Percentiles rank a stretch among this genome's conserved stretches.
Evolutionary conservation across 306 rosid species (phyloP).

Genomic region (Mucuna pruriens): DNA sequence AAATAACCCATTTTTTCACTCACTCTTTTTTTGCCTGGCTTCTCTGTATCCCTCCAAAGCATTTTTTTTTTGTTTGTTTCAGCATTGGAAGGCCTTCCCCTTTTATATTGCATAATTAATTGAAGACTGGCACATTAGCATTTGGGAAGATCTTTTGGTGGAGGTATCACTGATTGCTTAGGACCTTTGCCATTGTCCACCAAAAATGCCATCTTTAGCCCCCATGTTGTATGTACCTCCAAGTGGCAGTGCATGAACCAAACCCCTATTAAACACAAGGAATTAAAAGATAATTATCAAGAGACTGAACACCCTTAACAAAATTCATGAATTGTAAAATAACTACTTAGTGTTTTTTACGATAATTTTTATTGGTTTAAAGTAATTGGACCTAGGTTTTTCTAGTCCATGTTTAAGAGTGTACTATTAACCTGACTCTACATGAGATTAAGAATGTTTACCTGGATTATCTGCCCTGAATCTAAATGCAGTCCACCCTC

Average conservation of each 20-base stretch:
- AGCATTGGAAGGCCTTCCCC: conserved; percentile 29
- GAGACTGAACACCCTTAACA: no score
- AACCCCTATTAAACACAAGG: conserved; percentile 59
- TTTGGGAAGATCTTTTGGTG: conserved; percentile 92
- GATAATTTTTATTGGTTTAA: no score
- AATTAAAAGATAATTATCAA: not conserved
- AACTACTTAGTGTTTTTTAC: no score
- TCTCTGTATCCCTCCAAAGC: conserved; percentile 43
- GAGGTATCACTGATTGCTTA: conserved; percentile 69
- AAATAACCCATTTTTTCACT: conserved; percentile 30
- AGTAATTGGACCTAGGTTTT: not conserved
- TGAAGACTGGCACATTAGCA: conserved; percentile 48
- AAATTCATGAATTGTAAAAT: no score
- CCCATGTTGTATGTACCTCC: conserved; percentile 97
- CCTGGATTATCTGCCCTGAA: conserved; percentile 97
- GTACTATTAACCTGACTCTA: not conserved
- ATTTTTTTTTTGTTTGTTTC: not conserved
- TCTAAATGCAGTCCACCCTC: conserved; percentile 93
- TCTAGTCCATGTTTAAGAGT: not conserved
- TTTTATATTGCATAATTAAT: not conserved
- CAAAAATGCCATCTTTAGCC: conserved; percentile 94
- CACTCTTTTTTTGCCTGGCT: conserved; percentile 43
- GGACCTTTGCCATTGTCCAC: conserved; percentile 93
- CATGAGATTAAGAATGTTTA: conserved; percentile 26
- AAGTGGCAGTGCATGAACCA: conserved; percentile 97